A percentile compares a stretch with the other conserved stretches of the same genome.
Evolutionary conservation across 2,329 filamentous ascomycete genomes (phyloP).

Genomic region (Cercospora nicotianae): DNA sequence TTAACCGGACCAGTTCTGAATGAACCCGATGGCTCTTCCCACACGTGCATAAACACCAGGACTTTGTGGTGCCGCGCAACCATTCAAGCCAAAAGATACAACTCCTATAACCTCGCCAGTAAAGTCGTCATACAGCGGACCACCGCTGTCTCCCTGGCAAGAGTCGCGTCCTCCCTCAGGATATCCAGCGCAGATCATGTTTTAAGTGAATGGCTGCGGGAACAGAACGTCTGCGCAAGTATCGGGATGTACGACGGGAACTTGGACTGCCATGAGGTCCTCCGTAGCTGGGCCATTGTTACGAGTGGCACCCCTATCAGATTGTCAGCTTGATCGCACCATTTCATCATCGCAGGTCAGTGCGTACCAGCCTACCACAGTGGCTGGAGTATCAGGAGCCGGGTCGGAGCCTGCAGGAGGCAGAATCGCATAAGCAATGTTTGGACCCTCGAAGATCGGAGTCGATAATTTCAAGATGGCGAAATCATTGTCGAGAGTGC

Average conservation of each 20-base stretch:
- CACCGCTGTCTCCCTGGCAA: slow-evolving; percentile 1
- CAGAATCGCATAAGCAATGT: background rate
- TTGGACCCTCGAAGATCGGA: background rate
- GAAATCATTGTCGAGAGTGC: background rate
- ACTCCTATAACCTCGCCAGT: background rate
- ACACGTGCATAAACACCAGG: slow-evolving; percentile 4
- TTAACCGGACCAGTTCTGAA: background rate
- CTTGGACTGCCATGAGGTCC: background rate
- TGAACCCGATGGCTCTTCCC: background rate
- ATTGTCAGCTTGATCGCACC: background rate
- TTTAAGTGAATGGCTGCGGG: background rate
- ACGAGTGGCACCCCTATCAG: background rate
- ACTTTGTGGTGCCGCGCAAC: slow-evolving; percentile 1
- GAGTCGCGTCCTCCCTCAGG: background rate
- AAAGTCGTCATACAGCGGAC: background rate
- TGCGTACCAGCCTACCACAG: slow-evolving; percentile 4
- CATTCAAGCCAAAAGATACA: background rate
- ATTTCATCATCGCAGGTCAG: background rate
- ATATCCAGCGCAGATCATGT: slow-evolving; percentile 5
- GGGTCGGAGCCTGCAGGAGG: slow-evolving; percentile 1
- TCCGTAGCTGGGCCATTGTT: background rate
- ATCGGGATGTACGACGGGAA: background rate
- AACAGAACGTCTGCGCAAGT: background rate
- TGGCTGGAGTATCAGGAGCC: background rate
- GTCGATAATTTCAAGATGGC: background rate